A percentile compares a stretch with the other conserved stretches of the same genome.
Evolutionary conservation across 192 early-diverging fungal species (phyloP).

Genomic region (Coemansia sp.): DNA sequence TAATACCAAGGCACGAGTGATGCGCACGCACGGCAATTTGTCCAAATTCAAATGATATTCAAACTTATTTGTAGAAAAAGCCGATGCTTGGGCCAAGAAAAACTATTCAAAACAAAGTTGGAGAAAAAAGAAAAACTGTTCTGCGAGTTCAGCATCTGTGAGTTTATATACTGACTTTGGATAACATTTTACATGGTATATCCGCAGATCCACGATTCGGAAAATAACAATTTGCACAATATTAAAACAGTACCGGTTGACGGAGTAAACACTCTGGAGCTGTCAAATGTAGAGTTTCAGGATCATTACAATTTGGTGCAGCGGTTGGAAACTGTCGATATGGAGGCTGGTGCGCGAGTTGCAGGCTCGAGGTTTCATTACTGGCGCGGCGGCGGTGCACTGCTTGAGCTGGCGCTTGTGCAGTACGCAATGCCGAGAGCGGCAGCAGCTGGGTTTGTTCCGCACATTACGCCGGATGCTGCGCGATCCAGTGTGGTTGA

Average conservation of each 20-base stretch:
- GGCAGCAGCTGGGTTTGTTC: constrained; percentile 65
- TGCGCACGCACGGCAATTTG: constrained; percentile 39
- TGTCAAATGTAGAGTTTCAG: constrained; percentile 29
- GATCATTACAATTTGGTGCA: constrained; percentile 73
- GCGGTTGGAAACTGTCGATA: constrained; percentile 70
- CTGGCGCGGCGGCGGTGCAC: constrained; percentile 78
- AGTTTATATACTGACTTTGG: too few species aligned
- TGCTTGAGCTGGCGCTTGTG: constrained; percentile 82
- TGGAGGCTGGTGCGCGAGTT: constrained; percentile 75
- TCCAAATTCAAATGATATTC: too few species aligned
- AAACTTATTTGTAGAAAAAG: too few species aligned
- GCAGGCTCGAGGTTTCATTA: constrained; percentile 84
- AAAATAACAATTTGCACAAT: constrained; percentile 15
- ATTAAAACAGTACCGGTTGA: constrained; percentile 20
- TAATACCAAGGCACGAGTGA: constrained; percentile 60
- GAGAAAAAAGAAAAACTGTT: too few species aligned
- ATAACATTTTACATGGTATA: too few species aligned
- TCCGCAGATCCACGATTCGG: too few species aligned
- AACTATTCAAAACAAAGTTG: too few species aligned
- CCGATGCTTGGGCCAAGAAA: too few species aligned
- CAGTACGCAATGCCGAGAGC: constrained; percentile 81
- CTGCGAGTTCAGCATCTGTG: too few species aligned
- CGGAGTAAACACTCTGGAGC: constrained; percentile 1
- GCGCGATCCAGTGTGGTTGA: constrained; percentile 74
- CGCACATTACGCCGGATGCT: constrained; percentile 79